Base-by-base conservation (phyloP, 495 filamentous ascomycete species). In the Podospora fimiseda region DNA sequence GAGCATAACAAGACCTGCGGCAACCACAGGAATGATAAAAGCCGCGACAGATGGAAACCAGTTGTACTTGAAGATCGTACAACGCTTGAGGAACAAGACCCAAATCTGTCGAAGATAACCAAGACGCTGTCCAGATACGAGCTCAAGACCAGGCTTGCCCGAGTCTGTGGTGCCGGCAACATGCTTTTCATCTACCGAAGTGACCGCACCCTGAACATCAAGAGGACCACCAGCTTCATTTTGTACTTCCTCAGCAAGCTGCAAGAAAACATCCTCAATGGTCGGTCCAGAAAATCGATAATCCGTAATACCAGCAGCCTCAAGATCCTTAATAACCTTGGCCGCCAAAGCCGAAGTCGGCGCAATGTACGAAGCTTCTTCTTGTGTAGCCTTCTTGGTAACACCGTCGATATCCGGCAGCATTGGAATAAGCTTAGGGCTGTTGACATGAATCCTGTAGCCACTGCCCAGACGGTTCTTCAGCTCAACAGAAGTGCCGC, bases 201-300 rank as follows among this genome's bases (percentile, higher is more conserved):
- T 50, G 33, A 36, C 20, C 47, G 47, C 51, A 60, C 57, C 57
- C 22, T 44, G 43, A 36, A 40, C 13, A 16, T 50, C 42, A 6
- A 44, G 19, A 1, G 44, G 44, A n/a, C 5, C 51, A 23, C 51
- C 49, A 36, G 50, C 53, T 55, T 79, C 74, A 4, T 63, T 64
- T 42, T 64, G 63, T 49, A 80, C 70, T 62, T 92, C 87, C 50
- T 86, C 85, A 1, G 88, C 89, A 27, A 94, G 76, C 52, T 87
- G 86, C 51, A 94, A 68, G 66, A 95, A 95, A 0, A 93, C 86
- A 60, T 91, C 87, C 62, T 91, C 88, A 53, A 95, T 91, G 0
- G 87, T 92, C 2, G 90, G 90, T 0, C 89, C 89, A 23, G 81
- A 83, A 38, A 93, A 83, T 43, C 86, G 81, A 63, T 90, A 90